Percentiles rank a stretch among this genome's conserved stretches.
Conservation (phyloP, 2,329 filamentous ascomycete genomes). For the Teratosphaeriaceae sp. region DNA sequence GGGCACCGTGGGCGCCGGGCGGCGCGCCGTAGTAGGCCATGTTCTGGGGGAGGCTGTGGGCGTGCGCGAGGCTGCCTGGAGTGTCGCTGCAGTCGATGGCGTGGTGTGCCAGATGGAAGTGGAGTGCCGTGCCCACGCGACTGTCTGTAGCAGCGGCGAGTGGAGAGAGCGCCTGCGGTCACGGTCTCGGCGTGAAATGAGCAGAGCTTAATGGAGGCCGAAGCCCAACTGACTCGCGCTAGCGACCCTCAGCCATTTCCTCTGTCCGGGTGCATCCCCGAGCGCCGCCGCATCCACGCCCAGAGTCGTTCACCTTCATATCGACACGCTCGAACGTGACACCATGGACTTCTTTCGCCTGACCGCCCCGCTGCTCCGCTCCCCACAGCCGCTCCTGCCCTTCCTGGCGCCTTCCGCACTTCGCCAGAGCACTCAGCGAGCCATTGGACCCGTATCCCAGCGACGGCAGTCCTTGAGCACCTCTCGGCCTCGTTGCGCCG, state of each 20-base stretch:
- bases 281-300: too few relatives aligned
- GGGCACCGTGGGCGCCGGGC: slow-evolving; percentile 60
- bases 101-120: too few relatives aligned
- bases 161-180: too few relatives aligned
- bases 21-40: slow-evolving; percentile 55
- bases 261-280: too few relatives aligned
- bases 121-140: too few relatives aligned
- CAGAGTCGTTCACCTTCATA: slow-evolving; percentile 3
- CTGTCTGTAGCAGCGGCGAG: too few relatives aligned
- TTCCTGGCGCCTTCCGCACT: slow-evolving; percentile 16
- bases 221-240: too few relatives aligned
- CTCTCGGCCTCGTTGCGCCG: background rate
- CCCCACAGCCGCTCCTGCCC: slow-evolving; percentile 18
- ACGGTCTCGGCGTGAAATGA: too few relatives aligned
- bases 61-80: too few relatives aligned
- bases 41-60: background rate
- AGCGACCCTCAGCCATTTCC: too few relatives aligned
- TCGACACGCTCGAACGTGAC: background rate
- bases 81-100: too few relatives aligned
- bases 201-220: too few relatives aligned
- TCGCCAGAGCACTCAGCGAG: slow-evolving; percentile 4
- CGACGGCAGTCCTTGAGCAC: slow-evolving; percentile 6
- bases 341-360: slow-evolving; percentile 26
- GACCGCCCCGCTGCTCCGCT: slow-evolving; percentile 25
- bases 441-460: slow-evolving; percentile 1